A percentile compares a stretch with the other conserved stretches of the same genome.
These are phyloP conservation scores for Boletus mariae DNA, from an alignment of 1,284 basidiomycete species.

Conservation along the genomic window DNA sequence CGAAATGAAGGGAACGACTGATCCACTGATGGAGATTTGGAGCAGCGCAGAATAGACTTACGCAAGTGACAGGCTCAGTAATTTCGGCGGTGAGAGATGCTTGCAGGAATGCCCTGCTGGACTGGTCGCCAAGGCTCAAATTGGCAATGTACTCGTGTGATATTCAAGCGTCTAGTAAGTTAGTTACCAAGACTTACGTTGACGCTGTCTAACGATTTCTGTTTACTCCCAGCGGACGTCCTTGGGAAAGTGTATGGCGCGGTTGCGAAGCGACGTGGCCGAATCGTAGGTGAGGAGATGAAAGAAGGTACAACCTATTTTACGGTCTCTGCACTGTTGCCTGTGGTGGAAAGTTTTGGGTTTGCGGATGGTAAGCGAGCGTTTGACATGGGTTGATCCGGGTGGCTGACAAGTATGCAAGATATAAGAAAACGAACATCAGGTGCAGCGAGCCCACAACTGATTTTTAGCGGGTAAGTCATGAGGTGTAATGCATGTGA, in stretches of 20 bases:
- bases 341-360: conserved; percentile 96
- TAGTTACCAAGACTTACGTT: neutral
- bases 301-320: conserved; percentile 97
- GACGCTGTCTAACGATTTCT: conserved; percentile 7
- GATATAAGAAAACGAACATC: conserved; percentile 96
- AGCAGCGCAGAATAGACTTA: conserved; percentile 60
- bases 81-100: conserved; percentile 89
- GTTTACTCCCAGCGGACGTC: conserved; percentile 72
- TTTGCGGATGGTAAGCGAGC: conserved; percentile 81
- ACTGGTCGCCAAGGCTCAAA: conserved; percentile 97
- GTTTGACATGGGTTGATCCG: neutral
- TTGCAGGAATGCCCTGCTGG: conserved; percentile 84
- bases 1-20: conserved; percentile 1
- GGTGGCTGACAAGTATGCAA: conserved; percentile 14
- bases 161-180: conserved; percentile 94
- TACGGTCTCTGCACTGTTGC: conserved; percentile 86
- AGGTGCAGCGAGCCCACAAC: conserved; percentile 93
- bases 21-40: conserved; percentile 13
- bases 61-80: conserved; percentile 84
- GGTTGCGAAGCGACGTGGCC: conserved; percentile 84
- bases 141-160: conserved; percentile 99
- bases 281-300: conserved; percentile 97
- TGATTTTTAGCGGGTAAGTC: conserved; percentile 89
- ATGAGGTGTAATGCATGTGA: conserved; percentile 1
- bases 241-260: conserved; percentile 98